Base-by-base conservation (phyloP, 2,329 filamentous ascomycete species). In the Cercospora sp. region DNA sequence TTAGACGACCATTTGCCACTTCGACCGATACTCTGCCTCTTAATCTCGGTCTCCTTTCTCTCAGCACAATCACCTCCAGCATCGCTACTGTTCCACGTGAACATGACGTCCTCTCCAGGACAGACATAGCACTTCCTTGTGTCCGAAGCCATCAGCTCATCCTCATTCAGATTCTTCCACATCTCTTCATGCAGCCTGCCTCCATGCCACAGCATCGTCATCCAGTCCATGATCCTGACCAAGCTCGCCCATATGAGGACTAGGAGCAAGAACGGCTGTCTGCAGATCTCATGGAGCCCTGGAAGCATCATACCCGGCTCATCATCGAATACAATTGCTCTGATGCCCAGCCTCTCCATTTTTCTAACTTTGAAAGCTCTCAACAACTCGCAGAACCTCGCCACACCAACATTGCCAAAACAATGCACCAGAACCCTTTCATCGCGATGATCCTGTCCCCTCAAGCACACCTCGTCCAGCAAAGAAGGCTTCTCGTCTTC, bases 91-190 rank as follows among this genome's bases (percentile, higher is more conserved):
- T 70, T 66, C 72, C 74, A 76, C 2, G 73, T 71, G 62, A 76
- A 76, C 74, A 77, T 75, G 9, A 77, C 58, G 45, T 74, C 71
- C 43, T 69, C 69, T 30, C 71, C 74, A 0, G 72, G 70, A 37
- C 75, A 76, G 28, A 76, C 70, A 65, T 75, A 76, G 59, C 71
- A 73, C 59, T 74, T 74, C 58, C 69, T 66, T 10, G 69, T 72
- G 13, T 71, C 68, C 3, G 63, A 40, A 1, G 71, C 72, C 4
- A 77, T 49, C 13, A 76, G 21, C 2, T 60, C 40, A 3, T 70
- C 67, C 43, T 74, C 69, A 26, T 74, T 72, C 3, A 77, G 65
- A 55, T 75, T 72, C 30, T 63, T 53, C 43, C 71, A 64, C 24
- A 71, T 67, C n/a, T 72, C 63, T 24, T 66, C 67, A 2, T 21